Base-by-base conservation (phyloP, 192 early-diverging fungal genomes). In the Backusella morwellensis region DNA sequence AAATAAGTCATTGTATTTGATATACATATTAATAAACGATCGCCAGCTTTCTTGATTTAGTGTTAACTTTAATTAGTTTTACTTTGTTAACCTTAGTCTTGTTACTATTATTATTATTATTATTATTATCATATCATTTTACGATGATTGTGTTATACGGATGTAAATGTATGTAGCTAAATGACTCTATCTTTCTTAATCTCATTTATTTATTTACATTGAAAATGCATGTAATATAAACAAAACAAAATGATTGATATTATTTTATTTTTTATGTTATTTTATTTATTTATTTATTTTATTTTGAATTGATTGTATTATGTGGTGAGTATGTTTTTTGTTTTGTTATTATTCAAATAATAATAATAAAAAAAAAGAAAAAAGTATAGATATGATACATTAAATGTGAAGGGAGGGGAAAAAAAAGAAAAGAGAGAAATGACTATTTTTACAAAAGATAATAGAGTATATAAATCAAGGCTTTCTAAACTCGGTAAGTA, bases 401-500 rank as follows among this genome's bases (percentile, higher is more conserved):
- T 36, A 14, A 67, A 34, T 11, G 34, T 67, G 34, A 26, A 68
- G 19, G 17, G 29, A 35, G 6, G 36, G 42, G 17, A 26, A 23
- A 67, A 41, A 17, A 36, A 73, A 14, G 34, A 47, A 40, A 8
- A 52, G 44, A 74, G 21, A 63, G 44, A 63, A 44, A 38, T 41
- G n/a, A 42, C 26, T 68, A 67, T 75, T 75, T 75, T 56, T 75
- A 75, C 59, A 36, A 21, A 40, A 41, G 23, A 19, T 15, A 36
- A 56, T n/a, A 41, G 26, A 15, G n/a, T 38, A 36, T 44, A 41
- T 50, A 29, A 35, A 73, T 88, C 84, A 91, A 40, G 89, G 87
- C 84, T 95, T 95, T 66, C 92, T 86, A 87, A 94, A 95, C 81
- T 95, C 92, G 29, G 90, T 90, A 81, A 99, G 86, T 82, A 99